Percentiles rank a stretch among this genome's conserved stretches.
Conservation (phyloP, 768 basidiomycete species). For the Paxillus rubicundulus region DNA sequence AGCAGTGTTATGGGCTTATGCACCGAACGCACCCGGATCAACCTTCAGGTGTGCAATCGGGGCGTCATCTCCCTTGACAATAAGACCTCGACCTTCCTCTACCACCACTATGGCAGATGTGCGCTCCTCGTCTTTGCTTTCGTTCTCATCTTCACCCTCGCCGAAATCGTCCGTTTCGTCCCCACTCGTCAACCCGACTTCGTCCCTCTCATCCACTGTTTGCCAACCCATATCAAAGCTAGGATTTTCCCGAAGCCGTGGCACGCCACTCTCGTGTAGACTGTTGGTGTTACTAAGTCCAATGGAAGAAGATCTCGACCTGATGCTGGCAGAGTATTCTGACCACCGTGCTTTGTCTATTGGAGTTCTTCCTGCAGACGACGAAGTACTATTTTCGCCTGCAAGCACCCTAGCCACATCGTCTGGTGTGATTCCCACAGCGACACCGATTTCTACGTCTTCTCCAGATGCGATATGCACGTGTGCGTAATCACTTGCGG, state of each 20-base stretch:
- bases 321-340: constrained; percentile 61
- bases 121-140: constrained; percentile 61
- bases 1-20: neutral
- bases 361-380: constrained; percentile 49
- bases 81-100: constrained; percentile 82
- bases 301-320: constrained; percentile 71
- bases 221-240: constrained; percentile 79
- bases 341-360: constrained; percentile 73
- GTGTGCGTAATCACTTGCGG: constrained; percentile 60
- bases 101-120: constrained; percentile 77
- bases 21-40: constrained; percentile 58
- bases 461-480: constrained; percentile 62
- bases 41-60: constrained; percentile 63
- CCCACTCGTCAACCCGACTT: constrained; percentile 54
- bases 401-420: constrained; percentile 60
- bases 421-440: constrained; percentile 64
- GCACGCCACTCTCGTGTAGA: constrained; percentile 39
- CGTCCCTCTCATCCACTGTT: constrained; percentile 68
- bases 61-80: constrained; percentile 66
- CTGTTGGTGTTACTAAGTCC: constrained; percentile 44
- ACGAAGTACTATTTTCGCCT: constrained; percentile 46
- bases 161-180: constrained; percentile 52
- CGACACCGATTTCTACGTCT: constrained; percentile 51
- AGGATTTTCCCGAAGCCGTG: constrained; percentile 58
- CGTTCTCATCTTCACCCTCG: constrained; percentile 47